Conservation (phyloP, 2,329 filamentous ascomycete species). For the Alternaria sp. region DNA sequence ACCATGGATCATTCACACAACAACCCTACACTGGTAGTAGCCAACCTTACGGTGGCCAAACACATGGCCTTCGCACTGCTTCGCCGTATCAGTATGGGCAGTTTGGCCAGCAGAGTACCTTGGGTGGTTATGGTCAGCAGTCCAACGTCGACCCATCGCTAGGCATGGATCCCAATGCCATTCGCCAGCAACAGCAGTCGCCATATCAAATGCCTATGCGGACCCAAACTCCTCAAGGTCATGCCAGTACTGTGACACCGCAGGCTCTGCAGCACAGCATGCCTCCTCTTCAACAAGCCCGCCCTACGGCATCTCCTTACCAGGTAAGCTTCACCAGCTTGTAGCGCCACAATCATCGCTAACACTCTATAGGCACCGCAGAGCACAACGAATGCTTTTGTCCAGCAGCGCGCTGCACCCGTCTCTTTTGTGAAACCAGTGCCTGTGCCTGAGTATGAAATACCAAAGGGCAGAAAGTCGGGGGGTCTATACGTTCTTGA, state of each 20-base stretch:
- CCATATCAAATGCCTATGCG: slow-evolving; percentile 42
- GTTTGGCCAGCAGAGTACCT: slow-evolving; percentile 35
- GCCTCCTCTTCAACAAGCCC: slow-evolving; percentile 27
- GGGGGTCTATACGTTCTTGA: slow-evolving; percentile 56
- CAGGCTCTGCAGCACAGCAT: slow-evolving; percentile 42
- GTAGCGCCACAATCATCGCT: slow-evolving; percentile 7
- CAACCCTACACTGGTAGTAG: slow-evolving; percentile 35
- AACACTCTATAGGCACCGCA: slow-evolving; percentile 37
- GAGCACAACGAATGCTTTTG: slow-evolving; percentile 38
- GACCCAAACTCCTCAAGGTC: slow-evolving; percentile 33
- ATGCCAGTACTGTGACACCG: slow-evolving; percentile 39
- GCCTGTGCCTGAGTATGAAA: slow-evolving; percentile 42
- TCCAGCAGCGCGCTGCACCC: slow-evolving; percentile 31
- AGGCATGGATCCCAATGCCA: slow-evolving; percentile 31
- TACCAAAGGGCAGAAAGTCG: slow-evolving; percentile 46
- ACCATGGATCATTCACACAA: slow-evolving; percentile 38
- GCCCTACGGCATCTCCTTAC: slow-evolving; percentile 34
- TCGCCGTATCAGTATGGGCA: slow-evolving; percentile 48
- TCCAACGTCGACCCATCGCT: slow-evolving; percentile 42
- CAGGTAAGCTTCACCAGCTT: slow-evolving; percentile 36
- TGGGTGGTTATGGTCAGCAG: slow-evolving; percentile 36
- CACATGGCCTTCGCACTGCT: slow-evolving; percentile 36
- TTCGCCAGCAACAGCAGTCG: slow-evolving; percentile 44
- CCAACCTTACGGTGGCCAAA: slow-evolving; percentile 37
- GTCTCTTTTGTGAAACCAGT: slow-evolving; percentile 30